Evolutionary conservation across 352 stramenopile genomes (phyloP).

Genomic region (Phytophthora chlamydospora): DNA sequence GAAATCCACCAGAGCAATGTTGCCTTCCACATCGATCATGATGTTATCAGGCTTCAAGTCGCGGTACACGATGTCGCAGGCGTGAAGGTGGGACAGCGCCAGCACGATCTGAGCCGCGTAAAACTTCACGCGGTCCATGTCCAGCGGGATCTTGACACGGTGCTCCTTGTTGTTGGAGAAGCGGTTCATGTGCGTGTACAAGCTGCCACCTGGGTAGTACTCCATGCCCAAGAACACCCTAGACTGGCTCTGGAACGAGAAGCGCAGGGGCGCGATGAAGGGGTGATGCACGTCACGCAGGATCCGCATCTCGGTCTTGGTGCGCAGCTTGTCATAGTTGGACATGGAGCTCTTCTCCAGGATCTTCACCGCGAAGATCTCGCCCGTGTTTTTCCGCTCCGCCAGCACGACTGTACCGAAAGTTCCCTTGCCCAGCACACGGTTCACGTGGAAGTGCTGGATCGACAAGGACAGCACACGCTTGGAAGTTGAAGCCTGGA

Average conservation of each 20-base stretch:
- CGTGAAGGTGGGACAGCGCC: constrained; percentile 91
- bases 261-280: constrained; percentile 92
- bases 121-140: constrained; percentile 83
- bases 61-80: constrained; percentile 95
- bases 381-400: constrained; percentile 83
- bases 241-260: constrained; percentile 85
- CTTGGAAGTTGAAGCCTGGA: constrained; percentile 81
- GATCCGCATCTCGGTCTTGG: constrained; percentile 92
- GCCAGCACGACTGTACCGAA: constrained; percentile 94
- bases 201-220: constrained; percentile 82
- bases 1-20: constrained; percentile 96
- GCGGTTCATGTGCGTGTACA: constrained; percentile 93
- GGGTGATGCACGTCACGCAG: constrained; percentile 91
- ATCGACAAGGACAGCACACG: constrained; percentile 87
- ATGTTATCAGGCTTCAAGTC: constrained; percentile 97
- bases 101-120: constrained; percentile 94
- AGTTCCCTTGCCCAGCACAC: constrained; percentile 94
- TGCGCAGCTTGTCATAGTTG: constrained; percentile 93
- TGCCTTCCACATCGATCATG: constrained; percentile 93
- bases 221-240: constrained; percentile 87
- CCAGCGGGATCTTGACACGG: constrained; percentile 85
- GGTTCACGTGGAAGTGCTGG: constrained; percentile 95
- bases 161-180: constrained; percentile 92
- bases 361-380: constrained; percentile 94
- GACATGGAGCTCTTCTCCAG: constrained; percentile 92